Base-by-base conservation (phyloP, 2,329 filamentous ascomycete species). In the Trichoderma breve region DNA sequence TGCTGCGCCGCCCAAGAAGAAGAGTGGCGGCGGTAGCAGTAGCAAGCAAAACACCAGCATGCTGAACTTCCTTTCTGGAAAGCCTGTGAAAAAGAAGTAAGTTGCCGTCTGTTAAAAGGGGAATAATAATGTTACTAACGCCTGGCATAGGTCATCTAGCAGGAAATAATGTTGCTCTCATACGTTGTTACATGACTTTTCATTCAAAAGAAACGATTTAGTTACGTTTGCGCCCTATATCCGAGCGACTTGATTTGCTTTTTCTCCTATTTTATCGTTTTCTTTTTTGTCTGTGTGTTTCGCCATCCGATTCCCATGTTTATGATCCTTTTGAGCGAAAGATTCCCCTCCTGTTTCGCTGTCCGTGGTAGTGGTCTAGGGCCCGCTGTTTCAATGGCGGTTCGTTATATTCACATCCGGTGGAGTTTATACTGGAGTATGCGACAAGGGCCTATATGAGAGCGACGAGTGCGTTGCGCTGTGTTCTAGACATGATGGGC, bases 381-480 rank as follows among this genome's bases (percentile, higher is more conserved):
- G 21, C 34, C 64, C 32, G 39, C 28, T 6, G 15, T 64, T 55
- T 70, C 47, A 36, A 34, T 53, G 65, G 53, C 70, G 26, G 30
- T 64, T 62, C 65, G 34, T 61, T 34, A 60, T 53, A 39, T 71
- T 51, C 69, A 58, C 43, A 28, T 70, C 55, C 26, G 43, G 64
- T 74, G 70, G 73, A 75, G 71, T 67, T 67, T 69, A 24, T 71
- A 69, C 62, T 58, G 64, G 78, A 80, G 77, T 79, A 76, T 71
- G 74, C 74, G 74, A 73, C 66, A 75, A 62, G 74, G 73, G 74
- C 75, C 73, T 75, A 73, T 65, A 71, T 74, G 74, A 76, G 57
- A 72, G 74, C 70, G 70, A 72, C 36, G 69, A 71, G 74, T 28
- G 15, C 67, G 75, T 74, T 71, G 73, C 73, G 65, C 74, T 73